Evolutionary conservation across 805 yeast genomes (phyloP).

Genomic region (Wickerhamiella kurtzmanii): DNA sequence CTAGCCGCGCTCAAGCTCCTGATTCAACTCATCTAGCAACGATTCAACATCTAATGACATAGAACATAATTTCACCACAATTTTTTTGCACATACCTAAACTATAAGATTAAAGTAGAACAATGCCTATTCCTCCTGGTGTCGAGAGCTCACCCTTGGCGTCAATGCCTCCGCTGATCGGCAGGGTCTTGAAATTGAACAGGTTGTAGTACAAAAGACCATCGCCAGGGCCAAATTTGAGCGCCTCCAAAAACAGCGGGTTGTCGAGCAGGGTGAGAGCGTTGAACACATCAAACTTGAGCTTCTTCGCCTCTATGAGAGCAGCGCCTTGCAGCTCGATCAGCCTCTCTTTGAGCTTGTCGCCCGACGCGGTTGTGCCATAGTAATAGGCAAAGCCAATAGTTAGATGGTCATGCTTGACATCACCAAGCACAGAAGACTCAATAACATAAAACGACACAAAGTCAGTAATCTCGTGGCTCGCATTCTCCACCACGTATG

Average conservation of each 20-base stretch:
- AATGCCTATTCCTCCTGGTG: slow-evolving; percentile 74
- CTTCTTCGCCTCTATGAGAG: slow-evolving; percentile 58
- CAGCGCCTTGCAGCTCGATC: slow-evolving; percentile 50
- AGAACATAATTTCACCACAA: neutral
- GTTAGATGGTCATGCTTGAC: slow-evolving; percentile 39
- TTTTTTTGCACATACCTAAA: neutral
- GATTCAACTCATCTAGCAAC: neutral
- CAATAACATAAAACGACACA: slow-evolving; percentile 76
- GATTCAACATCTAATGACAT: neutral
- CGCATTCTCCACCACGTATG: slow-evolving; percentile 56
- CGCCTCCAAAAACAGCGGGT: slow-evolving; percentile 64
- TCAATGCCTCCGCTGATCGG: slow-evolving; percentile 74
- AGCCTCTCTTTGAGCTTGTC: slow-evolving; percentile 45
- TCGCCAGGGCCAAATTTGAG: slow-evolving; percentile 89
- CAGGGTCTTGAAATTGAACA: slow-evolving; percentile 78
- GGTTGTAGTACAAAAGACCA: slow-evolving; percentile 77
- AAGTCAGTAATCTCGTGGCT: slow-evolving; percentile 60
- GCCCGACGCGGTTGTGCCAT: slow-evolving; percentile 49
- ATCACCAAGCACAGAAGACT: slow-evolving; percentile 65
- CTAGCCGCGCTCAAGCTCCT: slow-evolving; percentile 27
- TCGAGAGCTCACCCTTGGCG: slow-evolving; percentile 37
- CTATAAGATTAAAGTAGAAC: slow-evolving; percentile 47
- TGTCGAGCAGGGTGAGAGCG: slow-evolving; percentile 84
- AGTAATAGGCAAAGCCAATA: slow-evolving; percentile 83
- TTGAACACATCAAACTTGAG: slow-evolving; percentile 79